Evolutionary conservation across 192 early-diverging fungal species (phyloP).

Genomic region (Obelidium mucronatum): DNA sequence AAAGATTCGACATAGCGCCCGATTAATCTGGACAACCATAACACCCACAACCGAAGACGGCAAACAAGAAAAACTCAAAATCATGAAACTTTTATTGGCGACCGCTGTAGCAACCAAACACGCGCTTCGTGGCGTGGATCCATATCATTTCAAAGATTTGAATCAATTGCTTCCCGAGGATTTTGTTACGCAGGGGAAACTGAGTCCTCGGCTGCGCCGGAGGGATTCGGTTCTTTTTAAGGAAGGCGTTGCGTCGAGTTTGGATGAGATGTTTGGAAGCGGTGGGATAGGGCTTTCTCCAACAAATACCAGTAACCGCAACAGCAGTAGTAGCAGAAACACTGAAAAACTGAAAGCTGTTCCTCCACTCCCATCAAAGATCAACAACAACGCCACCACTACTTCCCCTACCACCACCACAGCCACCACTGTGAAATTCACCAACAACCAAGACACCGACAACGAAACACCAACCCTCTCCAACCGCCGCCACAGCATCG

Average conservation of each 20-base stretch:
- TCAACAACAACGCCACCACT: background rate
- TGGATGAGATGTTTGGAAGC: background rate
- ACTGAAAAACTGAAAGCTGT: background rate
- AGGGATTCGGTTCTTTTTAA: background rate
- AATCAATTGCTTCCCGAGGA: constrained; percentile 18
- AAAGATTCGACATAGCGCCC: constrained; percentile 74
- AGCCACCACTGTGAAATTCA: no score
- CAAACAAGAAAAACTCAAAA: constrained; percentile 64
- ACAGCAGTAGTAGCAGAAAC: background rate
- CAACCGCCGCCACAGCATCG: background rate
- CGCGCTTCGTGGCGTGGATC: constrained; percentile 69
- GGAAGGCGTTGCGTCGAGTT: background rate
- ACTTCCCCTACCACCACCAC: background rate
- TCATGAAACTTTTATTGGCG: constrained; percentile 76
- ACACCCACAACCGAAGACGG: background rate
- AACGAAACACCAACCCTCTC: background rate
- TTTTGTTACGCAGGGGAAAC: background rate
- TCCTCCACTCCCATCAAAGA: background rate
- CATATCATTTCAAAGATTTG: constrained; percentile 25
- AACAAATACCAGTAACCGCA: background rate
- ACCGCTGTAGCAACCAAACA: constrained; percentile 82
- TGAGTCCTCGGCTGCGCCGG: background rate
- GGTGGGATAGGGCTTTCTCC: background rate
- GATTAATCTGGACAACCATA: constrained; percentile 72
- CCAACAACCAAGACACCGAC: no score